Evolutionary conservation across 257 asterid species (phyloP), one percentile per base, ranked within the genome.

Genomic region (Ballota nigra): DNA sequence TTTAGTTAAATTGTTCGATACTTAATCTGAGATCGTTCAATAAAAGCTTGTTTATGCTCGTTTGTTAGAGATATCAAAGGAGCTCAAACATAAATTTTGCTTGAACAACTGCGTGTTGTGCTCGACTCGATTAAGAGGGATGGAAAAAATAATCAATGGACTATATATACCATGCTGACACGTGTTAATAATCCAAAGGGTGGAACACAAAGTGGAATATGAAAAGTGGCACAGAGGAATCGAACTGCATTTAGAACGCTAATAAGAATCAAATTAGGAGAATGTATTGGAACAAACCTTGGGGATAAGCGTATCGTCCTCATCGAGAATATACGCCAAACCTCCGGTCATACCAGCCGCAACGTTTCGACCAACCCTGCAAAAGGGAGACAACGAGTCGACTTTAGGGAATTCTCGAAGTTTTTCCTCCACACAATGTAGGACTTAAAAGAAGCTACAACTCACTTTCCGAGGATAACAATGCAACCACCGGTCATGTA

Each of bases 331-430:
- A 80, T 94, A 94, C 19, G 97, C 95, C 79, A 94, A 69, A 62
- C 99, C 99, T 70, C 98, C 98, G 6, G 97, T 94, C 98, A 94
- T 94, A 75, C 98, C 99, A 19, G 99, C 99, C 1, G 98, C 99
- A 36, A 94, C 98, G 59, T 94, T 94, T 81, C 99, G 84, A n/a
- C 99, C 99, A 66, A 92, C 98, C 86, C 98, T 91, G 78, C 43
- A n/a, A 51, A 58, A 70, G 53, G 64, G 79, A 53, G 63, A 78
- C 20, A 29, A 28, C 15, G 8, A 49, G 64, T 33, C 28, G 2
- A 47, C 12, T 29, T 19, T 28, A 16, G 71, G 33, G 68, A 64
- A 29, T 43, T 29, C 23, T n/a, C 3, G 5, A 29, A 0, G 8
- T 4, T 28, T 55, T 60, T 8, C 24, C 55, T 7, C 23, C 28